Evolutionary conservation across 768 basidiomycete species (phyloP), one percentile per base, ranked within the genome.

Genomic region (Sarcodon aspratus): DNA sequence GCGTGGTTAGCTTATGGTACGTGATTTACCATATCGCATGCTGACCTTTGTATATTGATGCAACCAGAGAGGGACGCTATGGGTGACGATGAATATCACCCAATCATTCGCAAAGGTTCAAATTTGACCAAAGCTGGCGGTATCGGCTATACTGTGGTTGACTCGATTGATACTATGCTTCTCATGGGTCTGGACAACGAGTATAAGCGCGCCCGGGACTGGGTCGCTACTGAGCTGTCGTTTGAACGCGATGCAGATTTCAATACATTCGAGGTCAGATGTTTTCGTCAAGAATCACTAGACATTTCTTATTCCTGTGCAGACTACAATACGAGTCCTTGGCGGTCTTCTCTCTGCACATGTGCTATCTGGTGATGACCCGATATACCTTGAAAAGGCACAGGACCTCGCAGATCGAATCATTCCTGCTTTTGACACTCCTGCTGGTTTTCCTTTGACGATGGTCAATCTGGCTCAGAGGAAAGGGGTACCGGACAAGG

Each of bases 21-120:
- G 69, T 63, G 50, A 15, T 7, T n/a, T 43, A 7, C 45, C 33
- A 15, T 46, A 7, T 36, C 10, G 44, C 47, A 45, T 47, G 44
- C 50, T 21, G 47, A 49, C 56, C 48, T 50, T 36, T 32, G 32
- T 61, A 46, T 40, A 17, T 48, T 58, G 37, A 56, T 47, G 12
- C 48, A 46, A 36, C 15, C 66, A 92, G 91, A 92, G 67, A 69
- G 79, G 43, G 81, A 96, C 61, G 93, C 93, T 1, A 92, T 90
- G 79, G 93, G 93, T 1, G 75, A 75, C 49, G 92, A 96, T 67
- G 89, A 95, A 63, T 96, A 91, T 58, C 90, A 95, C 58, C 93
- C 94, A 0, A 73, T 98, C 18, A 75, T 75, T 47, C 72, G 73
- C 45, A 66, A 65, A 27, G 94, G 94, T 4, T 75, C 78, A 8